Evolutionary conservation across 1,284 basidiomycete genomes (phyloP).

Genomic region (Papiliotrema nemorosa): DNA sequence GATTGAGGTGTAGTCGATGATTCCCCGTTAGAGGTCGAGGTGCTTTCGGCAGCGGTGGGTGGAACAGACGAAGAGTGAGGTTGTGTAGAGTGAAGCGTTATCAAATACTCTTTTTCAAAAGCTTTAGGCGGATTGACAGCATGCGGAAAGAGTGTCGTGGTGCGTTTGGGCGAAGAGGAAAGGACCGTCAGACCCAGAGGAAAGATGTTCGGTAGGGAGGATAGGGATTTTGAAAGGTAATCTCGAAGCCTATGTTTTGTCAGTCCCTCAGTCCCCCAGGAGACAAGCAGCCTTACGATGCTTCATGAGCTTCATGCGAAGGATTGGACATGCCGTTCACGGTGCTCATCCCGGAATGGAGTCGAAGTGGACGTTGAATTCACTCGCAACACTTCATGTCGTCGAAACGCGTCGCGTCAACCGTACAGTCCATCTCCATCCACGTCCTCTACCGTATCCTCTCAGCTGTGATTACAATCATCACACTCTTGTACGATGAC

Average conservation of each 20-base stretch:
- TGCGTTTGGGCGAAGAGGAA: constrained; percentile 64
- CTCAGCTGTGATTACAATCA: no score
- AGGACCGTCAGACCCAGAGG: constrained; percentile 71
- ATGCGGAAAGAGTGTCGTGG: constrained; percentile 67
- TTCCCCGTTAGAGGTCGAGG: constrained; percentile 51
- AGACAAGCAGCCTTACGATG: no score
- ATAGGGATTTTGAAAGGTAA: constrained; percentile 60
- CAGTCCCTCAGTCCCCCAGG: no score
- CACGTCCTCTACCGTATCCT: no score
- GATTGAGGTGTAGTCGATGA: background rate
- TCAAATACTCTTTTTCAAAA: constrained; percentile 55
- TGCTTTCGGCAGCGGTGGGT: background rate
- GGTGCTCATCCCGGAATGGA: no score
- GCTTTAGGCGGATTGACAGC: constrained; percentile 54
- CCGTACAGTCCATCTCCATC: no score
- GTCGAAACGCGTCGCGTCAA: no score
- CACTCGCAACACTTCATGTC: no score
- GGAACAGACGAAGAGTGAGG: background rate
- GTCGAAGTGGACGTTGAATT: no score
- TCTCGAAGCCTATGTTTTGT: constrained; percentile 56
- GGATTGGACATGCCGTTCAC: no score
- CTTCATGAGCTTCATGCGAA: no score
- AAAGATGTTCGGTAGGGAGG: constrained; percentile 52
- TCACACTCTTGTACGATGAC: no score
- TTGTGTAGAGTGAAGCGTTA: constrained; percentile 62